phyloP scores from a whole-genome alignment of 768 basidiomycete species.

The Leccinum uliginosum region DNA sequence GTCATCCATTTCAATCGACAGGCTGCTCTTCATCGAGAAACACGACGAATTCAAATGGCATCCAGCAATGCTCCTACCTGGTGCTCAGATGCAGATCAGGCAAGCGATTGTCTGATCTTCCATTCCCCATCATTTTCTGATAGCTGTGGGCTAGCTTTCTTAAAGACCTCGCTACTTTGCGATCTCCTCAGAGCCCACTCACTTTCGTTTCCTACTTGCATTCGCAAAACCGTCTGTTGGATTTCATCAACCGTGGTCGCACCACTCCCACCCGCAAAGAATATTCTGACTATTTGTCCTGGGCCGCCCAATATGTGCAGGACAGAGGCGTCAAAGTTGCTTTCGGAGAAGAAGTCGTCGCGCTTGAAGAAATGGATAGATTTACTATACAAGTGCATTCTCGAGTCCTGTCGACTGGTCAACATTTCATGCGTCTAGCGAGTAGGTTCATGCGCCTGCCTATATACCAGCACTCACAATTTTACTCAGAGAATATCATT shows the following conservation, averaged over 20 bases:
- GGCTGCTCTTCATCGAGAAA: constrained; percentile 45
- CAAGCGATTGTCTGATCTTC: constrained; percentile 9
- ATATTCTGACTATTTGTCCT: constrained; percentile 50
- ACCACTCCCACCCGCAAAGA: constrained; percentile 50
- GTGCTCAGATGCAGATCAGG: constrained; percentile 53
- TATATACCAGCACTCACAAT: constrained; percentile 1
- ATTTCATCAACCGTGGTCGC: constrained; percentile 52
- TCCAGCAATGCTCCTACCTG: constrained; percentile 51
- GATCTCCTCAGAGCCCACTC: constrained; percentile 46
- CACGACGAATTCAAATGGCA: constrained; percentile 49
- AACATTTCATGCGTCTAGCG: constrained; percentile 31
- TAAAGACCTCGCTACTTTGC: constrained; percentile 51
- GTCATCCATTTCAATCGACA: constrained; percentile 23
- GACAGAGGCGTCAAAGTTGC: constrained; percentile 39
- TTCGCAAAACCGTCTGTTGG: constrained; percentile 42
- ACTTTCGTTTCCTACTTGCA: constrained; percentile 53
- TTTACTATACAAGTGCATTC: constrained; percentile 38
- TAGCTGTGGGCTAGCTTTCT: constrained; percentile 35
- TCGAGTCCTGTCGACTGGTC: constrained; percentile 33
- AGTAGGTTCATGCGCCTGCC: constrained; percentile 31
- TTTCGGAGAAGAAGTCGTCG: constrained; percentile 46
- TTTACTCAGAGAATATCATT: constrained; percentile 39
- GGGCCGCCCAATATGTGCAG: constrained; percentile 46
- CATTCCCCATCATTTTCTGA: constrained; percentile 3
- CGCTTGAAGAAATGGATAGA: constrained; percentile 30